phyloP scores from a whole-genome alignment of 441 rosid species.

The Populus hybrid region DNA sequence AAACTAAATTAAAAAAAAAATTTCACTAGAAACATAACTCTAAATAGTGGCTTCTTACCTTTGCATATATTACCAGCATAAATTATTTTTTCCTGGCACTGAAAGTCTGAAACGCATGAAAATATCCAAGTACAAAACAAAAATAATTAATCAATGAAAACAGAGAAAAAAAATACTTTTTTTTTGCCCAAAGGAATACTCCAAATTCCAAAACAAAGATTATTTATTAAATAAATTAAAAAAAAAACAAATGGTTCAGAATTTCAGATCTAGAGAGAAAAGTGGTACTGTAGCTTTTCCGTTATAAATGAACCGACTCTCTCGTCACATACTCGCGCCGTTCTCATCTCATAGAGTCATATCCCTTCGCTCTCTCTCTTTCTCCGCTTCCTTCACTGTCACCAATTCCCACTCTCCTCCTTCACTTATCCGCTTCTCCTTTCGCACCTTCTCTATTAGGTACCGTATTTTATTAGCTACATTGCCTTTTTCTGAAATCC shows the following conservation, averaged over 20 bases:
- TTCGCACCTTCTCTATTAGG: constrained; percentile 8
- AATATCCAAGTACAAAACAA: no score
- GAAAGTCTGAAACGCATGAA: no score
- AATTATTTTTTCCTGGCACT: no score
- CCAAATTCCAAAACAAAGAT: no score
- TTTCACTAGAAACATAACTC: no score
- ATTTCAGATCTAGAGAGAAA: neutral
- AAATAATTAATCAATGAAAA: no score
- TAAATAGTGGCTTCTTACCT: no score
- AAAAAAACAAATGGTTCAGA: neutral
- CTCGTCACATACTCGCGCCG: constrained; percentile 32
- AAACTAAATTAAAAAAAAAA: no score
- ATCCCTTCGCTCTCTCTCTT: neutral
- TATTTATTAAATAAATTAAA: neutral
- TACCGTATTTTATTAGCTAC: neutral
- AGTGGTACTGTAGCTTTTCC: neutral
- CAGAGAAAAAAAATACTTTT: no score
- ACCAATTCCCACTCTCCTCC: neutral
- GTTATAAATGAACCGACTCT: constrained; percentile 32
- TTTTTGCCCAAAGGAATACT: no score
- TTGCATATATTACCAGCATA: no score
- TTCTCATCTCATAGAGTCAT: neutral
- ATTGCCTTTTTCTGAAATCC: neutral
- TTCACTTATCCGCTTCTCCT: constrained; percentile 3
- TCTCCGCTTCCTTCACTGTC: neutral